Evolutionary conservation across 257 asterid genomes (phyloP), one percentile per base, ranked within the genome.

Genomic region (Primulina huaijiensis): DNA sequence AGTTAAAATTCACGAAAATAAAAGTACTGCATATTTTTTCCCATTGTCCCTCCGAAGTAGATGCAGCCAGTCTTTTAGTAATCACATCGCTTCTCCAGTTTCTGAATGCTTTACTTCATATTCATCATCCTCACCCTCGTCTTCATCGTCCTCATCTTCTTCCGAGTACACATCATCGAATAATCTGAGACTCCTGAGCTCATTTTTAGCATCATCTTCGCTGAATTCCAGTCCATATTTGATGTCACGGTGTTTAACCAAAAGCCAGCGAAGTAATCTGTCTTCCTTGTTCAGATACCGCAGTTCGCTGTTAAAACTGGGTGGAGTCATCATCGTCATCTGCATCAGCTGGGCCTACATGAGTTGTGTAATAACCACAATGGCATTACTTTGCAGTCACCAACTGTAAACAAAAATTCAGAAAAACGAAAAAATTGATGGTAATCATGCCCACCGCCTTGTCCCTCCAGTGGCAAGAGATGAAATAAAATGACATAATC

Each of bases 321-420:
- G 92, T 3, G 97, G 95, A 29, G 97, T 79, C 96, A 90, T 90
- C 96, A 90, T 74, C 6, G 92, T 88, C 95, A 90, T 80, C 80
- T 90, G 96, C 77, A 82, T 61, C 80, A 89, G 77, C 58, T 76
- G 77, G 61, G 86, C 97, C 95, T 90, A 65, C 50, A 72, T 8
- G 19, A 59, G 58, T 65, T 19, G 59, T 4, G 37, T 35, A 20
- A 19, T 37, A 35, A 34, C 68, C 10, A 19, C 12, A 35, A 37
- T 37, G 14, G 8, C 16, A 40, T 40, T 40, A 35, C 11, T 35
- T 35, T 35, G 43, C 37, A 33, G 37, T 33, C 37, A 33, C 6
- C 37, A 7, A 40, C 14, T 10, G 50, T 40, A 40, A 9, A 40
- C 17, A 40, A 40, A 40, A 35, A 0, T 40, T 8, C 50, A 40